Conservation (phyloP, 768 basidiomycete species). For the Favolaschia claudopus region DNA sequence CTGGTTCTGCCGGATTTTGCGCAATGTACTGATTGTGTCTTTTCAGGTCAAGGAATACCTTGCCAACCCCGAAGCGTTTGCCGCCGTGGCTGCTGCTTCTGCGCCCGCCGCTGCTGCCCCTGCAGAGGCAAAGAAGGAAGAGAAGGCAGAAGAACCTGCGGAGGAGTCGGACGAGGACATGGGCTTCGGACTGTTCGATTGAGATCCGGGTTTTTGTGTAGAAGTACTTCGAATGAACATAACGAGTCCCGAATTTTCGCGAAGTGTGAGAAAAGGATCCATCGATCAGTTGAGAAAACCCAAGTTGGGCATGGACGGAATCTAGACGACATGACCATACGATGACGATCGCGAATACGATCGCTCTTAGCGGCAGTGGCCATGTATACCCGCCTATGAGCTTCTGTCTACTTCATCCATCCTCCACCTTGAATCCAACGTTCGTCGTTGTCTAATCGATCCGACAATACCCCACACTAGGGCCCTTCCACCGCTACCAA, state of each 20-base stretch:
- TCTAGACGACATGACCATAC: constrained; percentile 6
- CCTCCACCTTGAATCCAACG: no score
- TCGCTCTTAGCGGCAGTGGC: no score
- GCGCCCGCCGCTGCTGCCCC: constrained; percentile 61
- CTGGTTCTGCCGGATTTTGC: not conserved
- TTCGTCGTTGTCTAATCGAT: constrained; percentile 34
- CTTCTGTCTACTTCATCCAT: no score
- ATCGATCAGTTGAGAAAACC: not conserved
- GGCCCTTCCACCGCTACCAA: not conserved
- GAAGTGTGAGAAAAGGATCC: no score
- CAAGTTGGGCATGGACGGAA: not conserved
- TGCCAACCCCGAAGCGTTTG: constrained; percentile 98
- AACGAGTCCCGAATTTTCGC: not conserved
- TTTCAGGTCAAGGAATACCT: constrained; percentile 93
- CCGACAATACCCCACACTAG: constrained; percentile 32
- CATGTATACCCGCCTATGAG: no score
- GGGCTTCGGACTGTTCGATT: constrained; percentile 97
- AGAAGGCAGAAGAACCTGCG: constrained; percentile 79
- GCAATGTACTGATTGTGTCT: constrained; percentile 25
- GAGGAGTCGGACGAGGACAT: constrained; percentile 91
- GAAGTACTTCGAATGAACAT: not conserved
- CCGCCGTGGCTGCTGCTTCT: constrained; percentile 74
- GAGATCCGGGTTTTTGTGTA: constrained; percentile 34
- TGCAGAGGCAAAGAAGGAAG: constrained; percentile 67
- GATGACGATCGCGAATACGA: no score